These are phyloP conservation scores for Aspergillus nanangensis DNA, from an alignment of 495 filamentous ascomycete genomes.

Conservation along the genomic window DNA sequence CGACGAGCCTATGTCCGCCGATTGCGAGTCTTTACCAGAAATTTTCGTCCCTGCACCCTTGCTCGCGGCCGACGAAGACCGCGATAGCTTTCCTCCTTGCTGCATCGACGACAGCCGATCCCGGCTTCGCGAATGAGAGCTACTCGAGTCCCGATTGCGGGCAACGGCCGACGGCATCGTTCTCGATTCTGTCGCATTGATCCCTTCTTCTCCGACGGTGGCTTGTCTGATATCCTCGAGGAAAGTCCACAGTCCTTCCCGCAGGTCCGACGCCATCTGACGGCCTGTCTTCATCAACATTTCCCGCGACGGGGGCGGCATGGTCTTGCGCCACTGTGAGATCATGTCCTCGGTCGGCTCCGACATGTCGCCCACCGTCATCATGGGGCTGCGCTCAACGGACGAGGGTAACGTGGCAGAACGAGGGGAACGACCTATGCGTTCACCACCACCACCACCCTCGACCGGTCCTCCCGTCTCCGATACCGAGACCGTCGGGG, in stretches of 20 bases:
- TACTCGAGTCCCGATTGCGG: constrained; percentile 33
- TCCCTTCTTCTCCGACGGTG: constrained; percentile 87
- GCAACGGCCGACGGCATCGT: constrained; percentile 28
- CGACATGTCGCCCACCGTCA: constrained; percentile 18
- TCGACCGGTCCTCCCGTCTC: constrained; percentile 14
- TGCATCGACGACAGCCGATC: constrained; percentile 31
- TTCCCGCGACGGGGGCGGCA: constrained; percentile 48
- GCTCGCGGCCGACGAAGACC: constrained; percentile 32
- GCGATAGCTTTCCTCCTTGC: constrained; percentile 29
- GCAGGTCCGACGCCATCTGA: constrained; percentile 86
- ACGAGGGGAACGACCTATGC: constrained; percentile 37
- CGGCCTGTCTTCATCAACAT: constrained; percentile 63
- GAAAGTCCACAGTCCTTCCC: constrained; percentile 92
- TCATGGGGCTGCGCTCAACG: constrained; percentile 29
- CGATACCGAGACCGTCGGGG: constrained; percentile 22
- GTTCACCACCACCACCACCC: too few relatives aligned
- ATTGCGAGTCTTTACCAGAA: constrained; percentile 46
- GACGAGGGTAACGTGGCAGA: constrained; percentile 47
- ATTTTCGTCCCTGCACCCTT: constrained; percentile 28
- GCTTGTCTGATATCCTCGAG: constrained; percentile 92
- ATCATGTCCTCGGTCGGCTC: constrained; percentile 29
- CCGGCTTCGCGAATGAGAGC: constrained; percentile 32
- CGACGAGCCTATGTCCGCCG: constrained; percentile 40
- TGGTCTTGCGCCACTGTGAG: constrained; percentile 36
- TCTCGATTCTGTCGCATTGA: constrained; percentile 51